These are phyloP conservation scores for Aspergillus sp. DNA, from an alignment of 2,329 filamentous ascomycete genomes.

Conservation along the genomic window DNA sequence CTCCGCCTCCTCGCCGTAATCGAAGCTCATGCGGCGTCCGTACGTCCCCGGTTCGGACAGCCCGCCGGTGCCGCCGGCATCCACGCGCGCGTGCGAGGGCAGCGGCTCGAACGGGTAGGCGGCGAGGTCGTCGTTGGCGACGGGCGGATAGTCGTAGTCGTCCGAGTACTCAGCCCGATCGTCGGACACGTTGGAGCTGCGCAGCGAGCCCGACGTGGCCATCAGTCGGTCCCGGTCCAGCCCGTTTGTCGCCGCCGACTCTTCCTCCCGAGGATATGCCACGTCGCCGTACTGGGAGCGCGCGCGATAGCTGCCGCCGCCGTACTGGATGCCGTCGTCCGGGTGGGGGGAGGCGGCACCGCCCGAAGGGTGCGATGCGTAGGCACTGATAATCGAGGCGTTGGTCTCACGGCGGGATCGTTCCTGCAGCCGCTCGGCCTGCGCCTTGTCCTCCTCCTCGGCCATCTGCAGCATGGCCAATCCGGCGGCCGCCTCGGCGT, in stretches of 20 bases:
- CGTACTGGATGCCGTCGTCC: slow-evolving; percentile 67
- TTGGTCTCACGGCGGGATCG: slow-evolving; percentile 60
- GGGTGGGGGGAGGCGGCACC: slow-evolving; percentile 27
- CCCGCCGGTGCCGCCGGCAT: slow-evolving; percentile 88
- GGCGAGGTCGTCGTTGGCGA: slow-evolving; percentile 53
- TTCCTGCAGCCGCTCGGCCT: slow-evolving; percentile 44
- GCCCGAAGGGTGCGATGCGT: slow-evolving; percentile 40
- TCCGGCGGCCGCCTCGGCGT: slow-evolving; percentile 82
- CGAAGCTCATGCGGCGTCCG: slow-evolving; percentile 75
- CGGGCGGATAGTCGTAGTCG: slow-evolving; percentile 36
- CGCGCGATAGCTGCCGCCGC: slow-evolving; percentile 69
- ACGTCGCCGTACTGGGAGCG: slow-evolving; percentile 61
- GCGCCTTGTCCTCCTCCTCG: slow-evolving; percentile 69
- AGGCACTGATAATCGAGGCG: slow-evolving; percentile 50
- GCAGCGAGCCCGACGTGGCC: slow-evolving; percentile 26
- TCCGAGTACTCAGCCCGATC: slow-evolving; percentile 28
- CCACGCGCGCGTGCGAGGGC: slow-evolving; percentile 67
- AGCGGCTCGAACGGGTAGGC: slow-evolving; percentile 60
- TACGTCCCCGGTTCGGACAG: slow-evolving; percentile 69
- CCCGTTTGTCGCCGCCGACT: slow-evolving; percentile 14
- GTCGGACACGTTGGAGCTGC: slow-evolving; percentile 26
- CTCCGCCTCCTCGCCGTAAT: slow-evolving; percentile 87
- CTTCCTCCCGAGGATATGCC: slow-evolving; percentile 14
- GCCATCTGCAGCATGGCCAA: slow-evolving; percentile 80
- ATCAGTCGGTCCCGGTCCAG: slow-evolving; percentile 16